Evolutionary conservation across 2,329 filamentous ascomycete genomes (phyloP).

Genomic region (Chaetomium strumarium): DNA sequence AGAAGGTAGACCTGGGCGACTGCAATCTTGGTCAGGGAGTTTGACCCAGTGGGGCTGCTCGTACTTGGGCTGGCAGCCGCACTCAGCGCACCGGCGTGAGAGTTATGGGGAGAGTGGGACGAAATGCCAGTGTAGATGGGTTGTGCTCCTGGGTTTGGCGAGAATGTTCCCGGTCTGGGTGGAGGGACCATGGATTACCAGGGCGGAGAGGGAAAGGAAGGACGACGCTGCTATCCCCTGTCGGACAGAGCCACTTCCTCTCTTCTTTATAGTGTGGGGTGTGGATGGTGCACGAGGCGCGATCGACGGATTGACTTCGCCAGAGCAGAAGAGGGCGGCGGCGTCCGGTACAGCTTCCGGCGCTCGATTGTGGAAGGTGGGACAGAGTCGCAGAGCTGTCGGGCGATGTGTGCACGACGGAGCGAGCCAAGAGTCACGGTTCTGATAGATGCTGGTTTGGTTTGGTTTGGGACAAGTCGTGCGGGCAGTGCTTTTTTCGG

Average conservation of each 20-base stretch:
- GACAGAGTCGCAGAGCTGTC: constrained; percentile 3
- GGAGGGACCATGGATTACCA: constrained; percentile 50
- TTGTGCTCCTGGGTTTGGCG: constrained; percentile 52
- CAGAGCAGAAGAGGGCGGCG: neutral
- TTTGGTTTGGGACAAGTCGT: constrained; percentile 10
- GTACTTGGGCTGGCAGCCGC: constrained; percentile 57
- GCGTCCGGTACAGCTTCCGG: neutral
- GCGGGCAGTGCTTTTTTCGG: constrained; percentile 24
- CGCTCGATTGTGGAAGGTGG: neutral
- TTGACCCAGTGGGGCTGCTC: constrained; percentile 56
- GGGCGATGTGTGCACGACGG: constrained; percentile 9
- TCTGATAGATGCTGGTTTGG: constrained; percentile 19
- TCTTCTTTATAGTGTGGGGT: constrained; percentile 4
- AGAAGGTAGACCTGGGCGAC: constrained; percentile 93
- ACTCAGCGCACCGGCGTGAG: constrained; percentile 51
- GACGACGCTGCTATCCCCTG: constrained; percentile 28
- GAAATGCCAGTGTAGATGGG: constrained; percentile 50
- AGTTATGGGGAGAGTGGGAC: constrained; percentile 49
- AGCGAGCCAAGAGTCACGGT: constrained; percentile 7
- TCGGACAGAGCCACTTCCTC: constrained; percentile 27
- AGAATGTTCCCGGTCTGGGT: constrained; percentile 59
- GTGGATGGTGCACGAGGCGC: constrained; percentile 2
- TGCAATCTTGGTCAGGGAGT: constrained; percentile 82
- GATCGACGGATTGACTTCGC: neutral
- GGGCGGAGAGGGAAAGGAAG: constrained; percentile 19